These are phyloP conservation scores for Blechomonas ayalai DNA, from an alignment of 208 protist genomes.

Conservation along the genomic window DNA sequence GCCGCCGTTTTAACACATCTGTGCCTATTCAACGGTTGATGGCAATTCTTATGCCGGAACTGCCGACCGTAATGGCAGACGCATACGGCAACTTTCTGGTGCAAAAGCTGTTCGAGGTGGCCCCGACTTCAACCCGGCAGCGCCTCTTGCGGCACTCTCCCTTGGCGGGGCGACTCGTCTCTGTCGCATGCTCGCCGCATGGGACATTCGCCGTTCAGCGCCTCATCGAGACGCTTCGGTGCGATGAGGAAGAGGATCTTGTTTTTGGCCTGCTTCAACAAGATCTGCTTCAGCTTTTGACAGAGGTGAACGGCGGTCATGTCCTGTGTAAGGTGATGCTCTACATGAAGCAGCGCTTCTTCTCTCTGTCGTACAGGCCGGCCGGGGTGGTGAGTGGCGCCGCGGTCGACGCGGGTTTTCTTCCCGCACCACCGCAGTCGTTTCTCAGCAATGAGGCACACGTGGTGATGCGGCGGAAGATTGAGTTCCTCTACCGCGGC, in stretches of 20 bases:
- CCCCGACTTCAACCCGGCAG: conserved; percentile 28
- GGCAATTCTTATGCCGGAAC: conserved; percentile 23
- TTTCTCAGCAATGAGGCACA: too few relatives aligned
- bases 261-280: conserved; percentile 32
- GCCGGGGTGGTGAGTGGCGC: conserved; percentile 1
- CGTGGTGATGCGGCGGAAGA: conserved; percentile 15
- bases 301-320: conserved; percentile 95
- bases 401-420: conserved; percentile 27
- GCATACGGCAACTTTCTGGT: conserved; percentile 97
- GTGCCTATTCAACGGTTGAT: conserved; percentile 39
- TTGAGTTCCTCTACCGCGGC: conserved; percentile 29
- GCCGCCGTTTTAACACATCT: conserved; percentile 16
- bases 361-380: too few relatives aligned
- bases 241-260: conserved; percentile 60
- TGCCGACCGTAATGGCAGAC: conserved; percentile 91
- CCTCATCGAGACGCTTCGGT: conserved; percentile 89
- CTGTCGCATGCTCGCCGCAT: conserved; percentile 70
- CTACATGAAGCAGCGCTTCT: conserved; percentile 29
- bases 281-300: conserved; percentile 74
- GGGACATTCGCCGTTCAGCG: conserved; percentile 96
- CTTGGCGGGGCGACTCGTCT: conserved; percentile 37
- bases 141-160: conserved; percentile 40
- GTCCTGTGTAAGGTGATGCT: conserved; percentile 85
- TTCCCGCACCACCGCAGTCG: conserved; percentile 37
- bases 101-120: conserved; percentile 88